These are phyloP conservation scores for Arabidopsis suecica DNA, from an alignment of 345 rosid genomes.

Conservation along the genomic window DNA sequence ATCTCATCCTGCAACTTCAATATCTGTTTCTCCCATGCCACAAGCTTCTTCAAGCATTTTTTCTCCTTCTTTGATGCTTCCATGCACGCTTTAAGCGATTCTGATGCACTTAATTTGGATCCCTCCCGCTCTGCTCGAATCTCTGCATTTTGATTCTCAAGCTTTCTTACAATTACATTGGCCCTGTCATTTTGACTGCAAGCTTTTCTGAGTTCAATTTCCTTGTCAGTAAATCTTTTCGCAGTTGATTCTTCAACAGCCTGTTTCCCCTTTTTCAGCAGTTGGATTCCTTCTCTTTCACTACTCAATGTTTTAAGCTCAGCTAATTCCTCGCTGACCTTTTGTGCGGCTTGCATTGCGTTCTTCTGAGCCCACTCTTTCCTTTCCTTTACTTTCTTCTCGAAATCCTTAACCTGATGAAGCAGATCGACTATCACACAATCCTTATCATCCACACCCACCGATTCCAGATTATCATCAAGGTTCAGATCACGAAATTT, in stretches of 20 bases:
- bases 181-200: slow-evolving; percentile 74
- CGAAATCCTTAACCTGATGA: slow-evolving; percentile 73
- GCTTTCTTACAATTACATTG: slow-evolving; percentile 67
- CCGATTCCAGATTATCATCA: slow-evolving; percentile 66
- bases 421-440: slow-evolving; percentile 66
- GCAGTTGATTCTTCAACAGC: slow-evolving; percentile 76
- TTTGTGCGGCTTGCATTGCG: slow-evolving; percentile 96
- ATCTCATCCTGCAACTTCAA: slow-evolving; percentile 76
- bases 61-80: slow-evolving; percentile 87
- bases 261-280: slow-evolving; percentile 86
- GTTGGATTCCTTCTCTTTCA: slow-evolving; percentile 78
- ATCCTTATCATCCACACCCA: slow-evolving; percentile 70
- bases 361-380: slow-evolving; percentile 95
- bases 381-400: slow-evolving; percentile 77
- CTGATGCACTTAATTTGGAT: slow-evolving; percentile 83
- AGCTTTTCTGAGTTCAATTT: slow-evolving; percentile 75
- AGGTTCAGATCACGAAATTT: slow-evolving; percentile 78
- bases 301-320: slow-evolving; percentile 78
- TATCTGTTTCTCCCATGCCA: slow-evolving; percentile 86
- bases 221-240: slow-evolving; percentile 80
- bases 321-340: slow-evolving; percentile 71
- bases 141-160: slow-evolving; percentile 89
- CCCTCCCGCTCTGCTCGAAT: slow-evolving; percentile 95
- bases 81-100: slow-evolving; percentile 64
- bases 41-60: slow-evolving; percentile 76